Percentiles rank a stretch among this genome's conserved stretches.
phyloP scores from a whole-genome alignment of 2,329 filamentous ascomycete species.

The Cladosporium sp. region DNA sequence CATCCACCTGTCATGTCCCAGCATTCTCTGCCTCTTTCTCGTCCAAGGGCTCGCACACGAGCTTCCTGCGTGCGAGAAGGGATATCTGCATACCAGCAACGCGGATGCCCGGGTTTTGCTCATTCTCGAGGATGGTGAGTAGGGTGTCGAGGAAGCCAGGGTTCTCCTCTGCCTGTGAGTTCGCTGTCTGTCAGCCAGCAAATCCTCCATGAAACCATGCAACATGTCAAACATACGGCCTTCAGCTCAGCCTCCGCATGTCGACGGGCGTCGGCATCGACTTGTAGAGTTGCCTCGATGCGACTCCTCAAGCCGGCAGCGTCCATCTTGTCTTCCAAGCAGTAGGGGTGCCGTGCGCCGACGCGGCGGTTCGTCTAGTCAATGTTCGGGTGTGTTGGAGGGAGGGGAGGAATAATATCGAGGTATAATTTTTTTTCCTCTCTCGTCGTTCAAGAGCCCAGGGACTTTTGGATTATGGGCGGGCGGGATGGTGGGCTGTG shows the following conservation, averaged over 20 bases:
- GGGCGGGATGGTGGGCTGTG: background rate
- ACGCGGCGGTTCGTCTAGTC: background rate
- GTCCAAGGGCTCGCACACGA: background rate
- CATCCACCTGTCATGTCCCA: background rate
- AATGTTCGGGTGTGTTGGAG: background rate
- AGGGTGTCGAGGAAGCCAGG: constrained; percentile 86
- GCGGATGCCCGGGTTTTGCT: constrained; percentile 79
- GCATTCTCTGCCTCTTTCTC: background rate
- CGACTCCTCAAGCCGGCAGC: constrained; percentile 68
- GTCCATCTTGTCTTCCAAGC: constrained; percentile 55
- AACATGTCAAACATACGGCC: constrained; percentile 53
- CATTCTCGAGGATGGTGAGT: constrained; percentile 81
- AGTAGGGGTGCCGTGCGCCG: constrained; percentile 4
- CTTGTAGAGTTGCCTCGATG: constrained; percentile 69
- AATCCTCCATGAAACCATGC: constrained; percentile 1
- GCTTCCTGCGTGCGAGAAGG: background rate
- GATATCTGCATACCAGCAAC: constrained; percentile 68
- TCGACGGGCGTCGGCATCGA: constrained; percentile 69
- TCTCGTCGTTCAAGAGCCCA: background rate
- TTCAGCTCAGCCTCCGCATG: constrained; percentile 77
- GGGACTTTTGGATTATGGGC: background rate
- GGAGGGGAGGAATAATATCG: background rate
- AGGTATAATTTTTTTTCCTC: background rate
- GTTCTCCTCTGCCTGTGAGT: constrained; percentile 74
- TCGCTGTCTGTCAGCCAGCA: constrained; percentile 9